A percentile compares a stretch with the other conserved stretches of the same genome.
These are phyloP conservation scores for Coemansia aciculifera DNA, from an alignment of 192 early-diverging fungal genomes.

Conservation along the genomic window DNA sequence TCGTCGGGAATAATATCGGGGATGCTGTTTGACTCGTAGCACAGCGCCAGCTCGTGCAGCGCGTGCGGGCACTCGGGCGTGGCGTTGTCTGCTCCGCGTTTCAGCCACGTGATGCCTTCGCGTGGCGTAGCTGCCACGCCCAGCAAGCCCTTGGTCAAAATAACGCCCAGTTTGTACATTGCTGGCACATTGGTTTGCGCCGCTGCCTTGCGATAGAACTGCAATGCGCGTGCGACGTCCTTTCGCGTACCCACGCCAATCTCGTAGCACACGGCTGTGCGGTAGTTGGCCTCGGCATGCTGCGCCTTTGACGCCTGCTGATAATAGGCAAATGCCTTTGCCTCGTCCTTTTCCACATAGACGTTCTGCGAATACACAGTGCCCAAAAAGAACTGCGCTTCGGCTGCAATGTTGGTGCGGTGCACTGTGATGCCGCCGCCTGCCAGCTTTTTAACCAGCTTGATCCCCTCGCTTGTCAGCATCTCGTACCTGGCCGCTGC, in stretches of 20 bases:
- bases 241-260: constrained; percentile 89
- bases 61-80: constrained; percentile 90
- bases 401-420: constrained; percentile 74
- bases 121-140: constrained; percentile 75
- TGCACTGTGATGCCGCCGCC: constrained; percentile 62
- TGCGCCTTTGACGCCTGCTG: constrained; percentile 89
- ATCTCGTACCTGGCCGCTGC: constrained; percentile 70
- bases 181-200: constrained; percentile 86
- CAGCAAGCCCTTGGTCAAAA: constrained; percentile 82
- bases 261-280: constrained; percentile 96
- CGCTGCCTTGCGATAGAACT: constrained; percentile 93
- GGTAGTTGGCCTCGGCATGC: constrained; percentile 90
- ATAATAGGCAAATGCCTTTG: constrained; percentile 89
- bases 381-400: constrained; percentile 91
- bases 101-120: constrained; percentile 94
- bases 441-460: constrained; percentile 83
- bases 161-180: constrained; percentile 97
- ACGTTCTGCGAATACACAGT: constrained; percentile 85
- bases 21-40: constrained; percentile 77
- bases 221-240: constrained; percentile 76
- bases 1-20: constrained; percentile 77
- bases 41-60: constrained; percentile 86
- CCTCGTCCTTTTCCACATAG: constrained; percentile 77
- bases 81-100: constrained; percentile 86
- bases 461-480: constrained; percentile 77